These are phyloP conservation scores for Pyrus bretschneideri DNA, from an alignment of 306 rosid species.

Conservation along the genomic window DNA sequence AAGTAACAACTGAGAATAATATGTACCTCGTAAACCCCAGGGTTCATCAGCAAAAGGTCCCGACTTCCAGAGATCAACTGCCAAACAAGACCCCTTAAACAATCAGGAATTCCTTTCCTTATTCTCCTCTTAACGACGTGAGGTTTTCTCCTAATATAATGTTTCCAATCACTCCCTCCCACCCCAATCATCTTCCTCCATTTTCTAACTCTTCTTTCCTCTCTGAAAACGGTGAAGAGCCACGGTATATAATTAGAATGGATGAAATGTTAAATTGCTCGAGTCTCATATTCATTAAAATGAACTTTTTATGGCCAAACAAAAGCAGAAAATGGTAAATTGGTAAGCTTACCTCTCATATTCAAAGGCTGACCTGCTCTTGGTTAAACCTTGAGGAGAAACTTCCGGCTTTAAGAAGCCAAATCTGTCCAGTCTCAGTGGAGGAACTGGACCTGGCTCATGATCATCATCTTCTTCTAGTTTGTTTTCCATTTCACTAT, in stretches of 20 bases:
- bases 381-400: slow-evolving; percentile 47
- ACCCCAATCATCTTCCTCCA: slow-evolving; percentile 99
- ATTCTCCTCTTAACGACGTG: slow-evolving; percentile 90
- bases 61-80: slow-evolving; percentile 98
- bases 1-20: slow-evolving; percentile 2
- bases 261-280: not conserved
- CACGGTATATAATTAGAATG: not conserved
- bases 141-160: slow-evolving; percentile 78
- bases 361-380: slow-evolving; percentile 48
- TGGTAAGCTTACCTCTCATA: slow-evolving; percentile 47
- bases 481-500: slow-evolving; percentile 69
- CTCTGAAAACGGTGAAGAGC: slow-evolving; percentile 34
- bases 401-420: slow-evolving; percentile 74
- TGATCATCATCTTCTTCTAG: slow-evolving; percentile 42
- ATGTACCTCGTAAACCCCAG: slow-evolving; percentile 95
- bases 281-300: not conserved
- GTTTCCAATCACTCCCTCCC: slow-evolving; percentile 99
- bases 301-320: not conserved
- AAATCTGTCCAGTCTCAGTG: slow-evolving; percentile 75
- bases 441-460: slow-evolving; percentile 67
- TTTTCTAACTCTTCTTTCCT: slow-evolving; percentile 80
- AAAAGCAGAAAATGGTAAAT: not conserved
- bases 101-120: slow-evolving; percentile 99
- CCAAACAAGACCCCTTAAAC: slow-evolving; percentile 98
- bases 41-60: slow-evolving; percentile 93